Evolutionary conservation across 352 stramenopile genomes (phyloP).

Genomic region (Pythium monospermum): DNA sequence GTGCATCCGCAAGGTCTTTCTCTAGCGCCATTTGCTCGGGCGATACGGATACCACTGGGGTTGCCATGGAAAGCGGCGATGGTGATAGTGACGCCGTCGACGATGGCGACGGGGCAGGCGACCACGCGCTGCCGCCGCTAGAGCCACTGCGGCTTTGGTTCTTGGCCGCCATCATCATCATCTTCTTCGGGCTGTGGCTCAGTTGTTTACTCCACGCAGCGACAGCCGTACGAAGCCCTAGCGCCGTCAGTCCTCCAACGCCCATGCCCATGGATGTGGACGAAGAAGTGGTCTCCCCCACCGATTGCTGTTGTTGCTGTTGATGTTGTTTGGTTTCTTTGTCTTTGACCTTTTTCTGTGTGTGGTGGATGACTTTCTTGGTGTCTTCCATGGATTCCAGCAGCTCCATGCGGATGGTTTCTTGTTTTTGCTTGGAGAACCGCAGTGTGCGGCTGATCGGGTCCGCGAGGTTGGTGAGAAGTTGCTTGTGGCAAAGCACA

Average conservation of each 20-base stretch:
- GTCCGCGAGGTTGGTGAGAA: slow-evolving; percentile 38
- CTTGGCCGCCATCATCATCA: slow-evolving; percentile 11
- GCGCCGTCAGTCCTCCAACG: slow-evolving; percentile 16
- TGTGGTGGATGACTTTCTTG: slow-evolving; percentile 12
- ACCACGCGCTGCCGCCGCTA: slow-evolving; percentile 3
- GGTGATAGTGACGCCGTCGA: background rate
- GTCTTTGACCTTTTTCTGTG: slow-evolving; percentile 21
- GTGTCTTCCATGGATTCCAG: slow-evolving; percentile 32
- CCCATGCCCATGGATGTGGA: background rate
- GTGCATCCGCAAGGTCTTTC: slow-evolving; percentile 23
- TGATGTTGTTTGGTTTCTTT: slow-evolving; percentile 12
- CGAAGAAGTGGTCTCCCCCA: background rate
- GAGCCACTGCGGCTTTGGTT: too few species aligned
- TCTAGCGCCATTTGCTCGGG: slow-evolving; percentile 3
- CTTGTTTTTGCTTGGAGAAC: slow-evolving; percentile 44
- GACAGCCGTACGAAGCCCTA: slow-evolving; percentile 26
- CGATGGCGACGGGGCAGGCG: background rate
- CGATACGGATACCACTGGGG: too few species aligned
- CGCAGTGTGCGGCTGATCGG: slow-evolving; percentile 48
- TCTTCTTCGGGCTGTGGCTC: slow-evolving; percentile 15
- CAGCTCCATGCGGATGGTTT: slow-evolving; percentile 38
- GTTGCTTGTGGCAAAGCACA: slow-evolving; percentile 29
- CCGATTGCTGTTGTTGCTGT: slow-evolving; percentile 1
- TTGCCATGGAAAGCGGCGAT: background rate
- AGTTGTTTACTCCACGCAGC: slow-evolving; percentile 18